Evolutionary conservation across 139 green algal species (phyloP).

Genomic region (Coccomyxa sp.): DNA sequence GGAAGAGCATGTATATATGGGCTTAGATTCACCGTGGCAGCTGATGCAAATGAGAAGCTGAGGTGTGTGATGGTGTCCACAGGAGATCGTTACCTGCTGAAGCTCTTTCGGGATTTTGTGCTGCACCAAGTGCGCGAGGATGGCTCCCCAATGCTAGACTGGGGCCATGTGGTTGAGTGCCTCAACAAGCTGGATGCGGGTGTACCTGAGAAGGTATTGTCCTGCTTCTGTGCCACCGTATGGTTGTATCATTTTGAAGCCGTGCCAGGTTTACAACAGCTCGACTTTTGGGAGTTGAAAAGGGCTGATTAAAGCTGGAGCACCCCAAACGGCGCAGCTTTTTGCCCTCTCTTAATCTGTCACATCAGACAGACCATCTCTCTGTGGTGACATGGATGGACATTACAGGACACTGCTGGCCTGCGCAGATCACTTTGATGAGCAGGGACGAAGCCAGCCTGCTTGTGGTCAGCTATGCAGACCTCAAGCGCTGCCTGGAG

Average conservation of each 20-base stretch:
- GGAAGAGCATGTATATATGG: neutral
- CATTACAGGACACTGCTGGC: neutral
- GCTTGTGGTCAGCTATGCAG: conserved; percentile 85
- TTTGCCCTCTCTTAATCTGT: too few species aligned
- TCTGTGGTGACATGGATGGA: too few species aligned
- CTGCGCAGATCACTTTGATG: conserved; percentile 67
- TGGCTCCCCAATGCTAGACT: conserved; percentile 76
- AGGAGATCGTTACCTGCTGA: conserved; percentile 83
- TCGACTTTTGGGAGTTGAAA: too few species aligned
- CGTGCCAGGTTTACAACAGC: too few species aligned
- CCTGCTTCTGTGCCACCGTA: neutral
- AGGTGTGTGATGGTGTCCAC: conserved; percentile 7
- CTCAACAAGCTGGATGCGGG: conserved; percentile 90
- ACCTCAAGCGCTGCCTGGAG: conserved; percentile 72
- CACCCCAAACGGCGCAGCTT: too few species aligned
- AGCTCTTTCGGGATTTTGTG: conserved; percentile 91
- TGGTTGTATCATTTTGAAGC: neutral
- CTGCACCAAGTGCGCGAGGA: conserved; percentile 75
- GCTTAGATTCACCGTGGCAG: neutral
- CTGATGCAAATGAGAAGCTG: too few species aligned
- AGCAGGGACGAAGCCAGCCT: conserved; percentile 80
- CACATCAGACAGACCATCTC: too few species aligned
- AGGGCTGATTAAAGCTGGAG: too few species aligned
- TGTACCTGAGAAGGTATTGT: conserved; percentile 53
- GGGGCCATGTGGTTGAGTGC: conserved; percentile 76